Evolutionary conservation across 768 basidiomycete genomes (phyloP), one percentile per base, ranked within the genome.

Genomic region (Grammothele lineata): DNA sequence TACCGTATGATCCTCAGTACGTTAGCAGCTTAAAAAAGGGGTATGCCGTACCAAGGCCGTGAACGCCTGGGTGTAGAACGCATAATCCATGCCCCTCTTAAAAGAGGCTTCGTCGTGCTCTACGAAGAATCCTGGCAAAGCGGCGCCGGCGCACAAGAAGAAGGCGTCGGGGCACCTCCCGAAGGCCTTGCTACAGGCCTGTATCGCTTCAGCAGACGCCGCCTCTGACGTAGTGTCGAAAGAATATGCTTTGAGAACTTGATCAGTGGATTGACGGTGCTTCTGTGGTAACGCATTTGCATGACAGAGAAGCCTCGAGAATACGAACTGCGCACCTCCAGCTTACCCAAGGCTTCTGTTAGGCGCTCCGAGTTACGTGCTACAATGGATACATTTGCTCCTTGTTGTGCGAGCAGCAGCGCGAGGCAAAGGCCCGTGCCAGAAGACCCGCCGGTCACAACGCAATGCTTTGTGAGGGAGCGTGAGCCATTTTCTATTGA

Each of bases 341-440:
- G 63, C 35, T 74, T 66, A 27, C 64, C 66, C n/a, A 87, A 58
- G 0, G 89, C 86, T 10, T 65, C 69, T 40, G 79, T 72, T 11
- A 93, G 66, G 46, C 76, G 80, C 33, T 69, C 69, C 57, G 85
- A 72, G 41, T 84, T 81, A 14, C 90, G 74, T 4, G 91, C 92
- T 9, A 94, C 84, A 50, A 94, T 90, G 4, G 87, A 89, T 2
- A 94, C 83, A 52, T 89, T 74, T 0, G 91, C 90, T 0, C 92
- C 92, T 48, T 70, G 71, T 49, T 69, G 66, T 10, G 78, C 76
- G 2, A 94, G 72, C 2, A 94, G 72, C 10, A 84, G 66, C 23
- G 90, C 86, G 6, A 94, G 67, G 0, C 80, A 75, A 2, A 91
- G 74, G 2, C 92, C 92, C 0, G 93, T 77, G 0, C 92, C 92